Evolutionary conservation across 441 rosid species (phyloP).

Genomic region (Kokia cookei): DNA sequence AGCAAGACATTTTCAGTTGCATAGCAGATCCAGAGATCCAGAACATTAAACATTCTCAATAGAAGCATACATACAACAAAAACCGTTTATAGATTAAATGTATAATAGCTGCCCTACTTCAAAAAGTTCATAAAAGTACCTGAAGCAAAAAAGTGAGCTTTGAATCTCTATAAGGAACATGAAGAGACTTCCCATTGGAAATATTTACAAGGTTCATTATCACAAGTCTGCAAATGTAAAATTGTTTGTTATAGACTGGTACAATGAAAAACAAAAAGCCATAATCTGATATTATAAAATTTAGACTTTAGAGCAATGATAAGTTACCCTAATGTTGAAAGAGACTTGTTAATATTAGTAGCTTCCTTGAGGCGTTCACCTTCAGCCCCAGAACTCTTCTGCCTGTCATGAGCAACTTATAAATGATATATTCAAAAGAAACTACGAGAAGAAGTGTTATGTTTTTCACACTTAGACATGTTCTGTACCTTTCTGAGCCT

Average conservation of each 20-base stretch:
- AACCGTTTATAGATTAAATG: neutral
- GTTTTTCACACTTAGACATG: neutral
- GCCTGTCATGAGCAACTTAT: conserved; percentile 40
- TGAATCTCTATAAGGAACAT: conserved; percentile 97
- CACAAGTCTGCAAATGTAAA: conserved; percentile 66
- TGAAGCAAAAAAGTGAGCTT: conserved; percentile 98
- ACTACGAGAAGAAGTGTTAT: neutral
- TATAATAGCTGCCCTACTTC: neutral
- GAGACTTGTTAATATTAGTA: conserved; percentile 95
- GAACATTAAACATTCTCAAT: neutral
- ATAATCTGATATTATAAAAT: neutral
- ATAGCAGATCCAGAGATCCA: neutral
- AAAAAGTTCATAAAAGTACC: conserved; percentile 32
- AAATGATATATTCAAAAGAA: neutral
- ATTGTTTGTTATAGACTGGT: neutral
- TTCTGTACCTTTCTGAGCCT: conserved; percentile 89
- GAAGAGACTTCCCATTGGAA: conserved; percentile 94
- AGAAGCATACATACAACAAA: neutral
- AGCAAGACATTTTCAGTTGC: conserved; percentile 5
- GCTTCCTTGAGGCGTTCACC: conserved; percentile 99
- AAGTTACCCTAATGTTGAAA: conserved; percentile 88
- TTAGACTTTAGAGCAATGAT: neutral
- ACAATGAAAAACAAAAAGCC: conserved; percentile 2
- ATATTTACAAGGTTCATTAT: conserved; percentile 95
- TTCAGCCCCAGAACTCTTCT: conserved; percentile 99